Conservation (phyloP, 2,329 filamentous ascomycete species). For the Ophiostoma pallidulum region DNA sequence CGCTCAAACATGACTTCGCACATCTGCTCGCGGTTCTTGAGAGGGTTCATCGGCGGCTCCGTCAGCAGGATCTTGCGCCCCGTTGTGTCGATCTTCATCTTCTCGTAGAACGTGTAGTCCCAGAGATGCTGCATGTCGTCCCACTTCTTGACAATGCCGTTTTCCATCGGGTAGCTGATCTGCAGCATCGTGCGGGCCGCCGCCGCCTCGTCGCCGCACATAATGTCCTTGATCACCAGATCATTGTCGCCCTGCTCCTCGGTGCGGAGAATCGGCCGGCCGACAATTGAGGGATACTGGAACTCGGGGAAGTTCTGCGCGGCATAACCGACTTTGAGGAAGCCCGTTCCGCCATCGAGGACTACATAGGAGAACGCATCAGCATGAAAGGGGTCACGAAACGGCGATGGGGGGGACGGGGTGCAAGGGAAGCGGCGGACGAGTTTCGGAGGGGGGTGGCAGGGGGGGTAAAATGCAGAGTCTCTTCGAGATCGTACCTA, state of each 20-base stretch:
- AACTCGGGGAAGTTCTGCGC: constrained; percentile 99
- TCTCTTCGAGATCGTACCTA: constrained; percentile 37
- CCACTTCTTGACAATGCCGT: constrained; percentile 98
- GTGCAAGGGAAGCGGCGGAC: no score
- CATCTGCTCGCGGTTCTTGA: constrained; percentile 97
- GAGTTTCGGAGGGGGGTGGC: no score
- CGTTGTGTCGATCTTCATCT: constrained; percentile 83
- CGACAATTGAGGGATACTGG: constrained; percentile 96
- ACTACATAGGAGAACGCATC: constrained; percentile 43
- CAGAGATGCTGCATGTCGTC: constrained; percentile 99
- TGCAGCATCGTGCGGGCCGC: constrained; percentile 95
- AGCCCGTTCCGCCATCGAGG: constrained; percentile 98
- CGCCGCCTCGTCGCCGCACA: constrained; percentile 98
- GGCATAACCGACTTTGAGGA: constrained; percentile 98
- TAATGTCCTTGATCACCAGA: constrained; percentile 86
- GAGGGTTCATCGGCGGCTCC: constrained; percentile 78
- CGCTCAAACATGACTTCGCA: constrained; percentile 98
- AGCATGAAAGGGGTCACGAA: not conserved
- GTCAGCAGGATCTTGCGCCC: constrained; percentile 88
- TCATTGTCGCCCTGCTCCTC: constrained; percentile 65
- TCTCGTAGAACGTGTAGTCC: constrained; percentile 98
- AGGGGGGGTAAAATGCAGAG: no score
- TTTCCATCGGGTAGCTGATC: constrained; percentile 99
- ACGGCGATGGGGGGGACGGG: not conserved
- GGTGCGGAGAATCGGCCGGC: constrained; percentile 90